phyloP scores from a whole-genome alignment of 2,329 filamentous ascomycete species.

The Colletotrichum noveboracense region DNA sequence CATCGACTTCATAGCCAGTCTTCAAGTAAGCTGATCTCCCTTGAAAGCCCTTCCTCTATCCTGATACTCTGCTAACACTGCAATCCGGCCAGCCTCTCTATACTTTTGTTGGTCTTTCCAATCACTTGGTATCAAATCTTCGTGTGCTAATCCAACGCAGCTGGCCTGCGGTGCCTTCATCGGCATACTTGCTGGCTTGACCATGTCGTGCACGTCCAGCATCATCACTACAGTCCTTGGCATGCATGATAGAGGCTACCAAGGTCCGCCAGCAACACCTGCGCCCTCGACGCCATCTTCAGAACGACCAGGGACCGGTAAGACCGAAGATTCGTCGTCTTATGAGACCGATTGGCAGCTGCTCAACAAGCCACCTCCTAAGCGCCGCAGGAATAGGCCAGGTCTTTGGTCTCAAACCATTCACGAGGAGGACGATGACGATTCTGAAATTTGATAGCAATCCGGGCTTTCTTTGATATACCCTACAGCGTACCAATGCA shows the following conservation, averaged over 20 bases:
- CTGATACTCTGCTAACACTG: neutral
- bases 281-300: constrained; percentile 38
- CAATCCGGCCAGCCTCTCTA: constrained; percentile 43
- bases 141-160: constrained; percentile 30
- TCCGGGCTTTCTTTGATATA: neutral
- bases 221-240: constrained; percentile 57
- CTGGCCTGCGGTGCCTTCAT: constrained; percentile 71
- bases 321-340: constrained; percentile 28
- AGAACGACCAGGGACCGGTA: constrained; percentile 19
- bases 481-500: neutral
- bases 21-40: constrained; percentile 37
- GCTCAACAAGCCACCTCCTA: constrained; percentile 38
- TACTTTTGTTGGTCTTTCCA: constrained; percentile 40
- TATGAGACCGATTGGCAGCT: constrained; percentile 42
- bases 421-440: constrained; percentile 74
- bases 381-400: constrained; percentile 44
- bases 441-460: constrained; percentile 44
- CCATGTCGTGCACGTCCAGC: constrained; percentile 62
- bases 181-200: constrained; percentile 67
- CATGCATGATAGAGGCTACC: constrained; percentile 36
- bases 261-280: constrained; percentile 10
- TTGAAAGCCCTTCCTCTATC: neutral
- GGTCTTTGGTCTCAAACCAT: constrained; percentile 71
- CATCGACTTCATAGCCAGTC: constrained; percentile 31
- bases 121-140: constrained; percentile 26